Conservation (phyloP, 257 asterid genomes). For the Nicotiana benthamiana region DNA sequence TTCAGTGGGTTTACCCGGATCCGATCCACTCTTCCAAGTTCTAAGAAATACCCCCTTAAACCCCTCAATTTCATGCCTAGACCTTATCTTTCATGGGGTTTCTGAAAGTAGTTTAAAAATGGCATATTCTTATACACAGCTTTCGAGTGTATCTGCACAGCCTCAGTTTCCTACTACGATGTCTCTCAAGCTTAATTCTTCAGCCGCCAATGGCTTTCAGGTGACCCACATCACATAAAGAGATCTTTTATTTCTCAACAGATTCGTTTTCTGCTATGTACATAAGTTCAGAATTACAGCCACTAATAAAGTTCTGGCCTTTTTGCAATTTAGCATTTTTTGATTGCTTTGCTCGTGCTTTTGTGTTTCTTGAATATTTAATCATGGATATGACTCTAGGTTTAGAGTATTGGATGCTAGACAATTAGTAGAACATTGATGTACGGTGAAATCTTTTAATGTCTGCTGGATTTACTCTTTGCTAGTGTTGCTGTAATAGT, state of each 20-base stretch:
- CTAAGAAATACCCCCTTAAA: neutral
- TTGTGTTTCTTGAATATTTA: neutral
- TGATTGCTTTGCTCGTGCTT: neutral
- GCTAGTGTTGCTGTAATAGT: neutral
- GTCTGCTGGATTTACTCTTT: neutral
- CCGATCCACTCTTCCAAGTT: neutral
- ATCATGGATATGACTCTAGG: neutral
- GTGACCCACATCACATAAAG: conserved; percentile 13
- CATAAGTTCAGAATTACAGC: neutral
- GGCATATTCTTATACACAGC: neutral
- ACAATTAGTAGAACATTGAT: neutral
- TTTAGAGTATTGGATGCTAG: neutral
- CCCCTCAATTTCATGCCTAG: neutral
- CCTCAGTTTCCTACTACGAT: conserved; percentile 11
- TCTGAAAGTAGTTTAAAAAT: neutral
- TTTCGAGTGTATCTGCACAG: neutral
- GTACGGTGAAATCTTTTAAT: neutral
- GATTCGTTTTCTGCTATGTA: neutral
- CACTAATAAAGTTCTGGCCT: neutral
- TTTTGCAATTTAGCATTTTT: neutral
- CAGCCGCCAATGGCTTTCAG: conserved; percentile 35
- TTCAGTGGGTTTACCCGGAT: neutral
- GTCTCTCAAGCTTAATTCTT: conserved; percentile 51
- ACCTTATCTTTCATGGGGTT: conserved; percentile 3
- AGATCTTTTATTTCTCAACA: neutral